A percentile compares a stretch with the other conserved stretches of the same genome.
Evolutionary conservation across 805 yeast genomes (phyloP).

Genomic region (Pichia thaimueangensis): DNA sequence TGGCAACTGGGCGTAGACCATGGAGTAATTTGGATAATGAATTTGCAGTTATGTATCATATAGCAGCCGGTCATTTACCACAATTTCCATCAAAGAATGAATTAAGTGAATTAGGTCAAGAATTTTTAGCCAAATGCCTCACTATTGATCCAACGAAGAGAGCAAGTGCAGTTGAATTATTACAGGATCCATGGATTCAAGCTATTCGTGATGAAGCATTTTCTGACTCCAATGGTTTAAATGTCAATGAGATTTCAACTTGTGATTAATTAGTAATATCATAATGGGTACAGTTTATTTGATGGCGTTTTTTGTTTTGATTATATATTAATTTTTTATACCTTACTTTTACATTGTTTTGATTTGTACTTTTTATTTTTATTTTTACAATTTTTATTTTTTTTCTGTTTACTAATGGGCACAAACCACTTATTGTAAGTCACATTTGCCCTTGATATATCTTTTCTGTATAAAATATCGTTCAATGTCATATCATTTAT

Average conservation of each 20-base stretch:
- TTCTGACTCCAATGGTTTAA: constrained; percentile 32
- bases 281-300: no score
- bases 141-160: constrained; percentile 78
- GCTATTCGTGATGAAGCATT: constrained; percentile 66
- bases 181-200: constrained; percentile 86
- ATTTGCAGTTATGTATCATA: constrained; percentile 98
- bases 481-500: no score
- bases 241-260: constrained; percentile 5
- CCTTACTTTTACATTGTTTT: not conserved
- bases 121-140: constrained; percentile 68
- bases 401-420: no score
- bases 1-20: constrained; percentile 95
- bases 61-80: constrained; percentile 92
- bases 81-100: constrained; percentile 76
- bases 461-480: no score
- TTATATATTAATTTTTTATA: no score
- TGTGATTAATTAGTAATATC: not conserved
- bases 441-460: no score
- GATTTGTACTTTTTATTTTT: not conserved
- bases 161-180: constrained; percentile 75
- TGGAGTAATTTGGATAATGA: constrained; percentile 96
- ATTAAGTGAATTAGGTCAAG: constrained; percentile 64
- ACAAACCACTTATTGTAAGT: no score
- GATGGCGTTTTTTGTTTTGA: no score
- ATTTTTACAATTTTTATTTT: no score